Conservation (phyloP, 75 land plant species). For the Sequoiadendron giganteum region DNA sequence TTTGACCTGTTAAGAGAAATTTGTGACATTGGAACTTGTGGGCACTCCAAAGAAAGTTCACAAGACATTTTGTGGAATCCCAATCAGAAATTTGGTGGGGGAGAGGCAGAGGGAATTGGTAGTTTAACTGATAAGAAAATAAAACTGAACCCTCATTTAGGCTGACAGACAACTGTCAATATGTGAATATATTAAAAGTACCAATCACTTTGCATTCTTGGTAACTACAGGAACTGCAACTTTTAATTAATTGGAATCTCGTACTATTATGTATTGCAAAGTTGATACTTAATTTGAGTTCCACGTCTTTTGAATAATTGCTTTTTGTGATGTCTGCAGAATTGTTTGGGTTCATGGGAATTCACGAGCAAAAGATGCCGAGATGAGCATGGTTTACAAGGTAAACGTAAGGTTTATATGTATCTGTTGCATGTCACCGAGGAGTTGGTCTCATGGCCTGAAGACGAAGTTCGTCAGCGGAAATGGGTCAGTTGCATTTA, state of each 20-base stretch:
- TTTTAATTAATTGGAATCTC: background rate
- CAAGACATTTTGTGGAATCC: background rate
- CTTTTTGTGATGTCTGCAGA: conserved; percentile 30
- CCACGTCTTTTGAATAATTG: background rate
- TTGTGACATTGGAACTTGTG: background rate
- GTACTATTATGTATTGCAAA: background rate
- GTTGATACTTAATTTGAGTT: background rate
- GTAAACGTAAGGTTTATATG: conserved; percentile 52
- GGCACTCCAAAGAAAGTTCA: background rate
- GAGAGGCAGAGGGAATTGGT: background rate
- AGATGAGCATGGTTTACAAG: conserved; percentile 25
- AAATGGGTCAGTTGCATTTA: conserved; percentile 9
- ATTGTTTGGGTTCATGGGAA: conserved; percentile 60
- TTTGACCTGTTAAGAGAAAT: background rate
- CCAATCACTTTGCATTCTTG: background rate
- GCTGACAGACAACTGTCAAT: background rate
- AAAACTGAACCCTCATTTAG: background rate
- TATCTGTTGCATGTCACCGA: conserved; percentile 61
- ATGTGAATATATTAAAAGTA: background rate
- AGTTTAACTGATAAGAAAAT: background rate
- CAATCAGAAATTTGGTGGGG: background rate
- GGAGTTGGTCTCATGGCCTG: conserved; percentile 66
- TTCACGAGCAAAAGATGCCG: conserved; percentile 56
- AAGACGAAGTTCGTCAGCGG: background rate
- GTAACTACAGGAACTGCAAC: background rate